Evolutionary conservation across 257 asterid genomes (phyloP).

Genomic region (Scutellaria minor): DNA sequence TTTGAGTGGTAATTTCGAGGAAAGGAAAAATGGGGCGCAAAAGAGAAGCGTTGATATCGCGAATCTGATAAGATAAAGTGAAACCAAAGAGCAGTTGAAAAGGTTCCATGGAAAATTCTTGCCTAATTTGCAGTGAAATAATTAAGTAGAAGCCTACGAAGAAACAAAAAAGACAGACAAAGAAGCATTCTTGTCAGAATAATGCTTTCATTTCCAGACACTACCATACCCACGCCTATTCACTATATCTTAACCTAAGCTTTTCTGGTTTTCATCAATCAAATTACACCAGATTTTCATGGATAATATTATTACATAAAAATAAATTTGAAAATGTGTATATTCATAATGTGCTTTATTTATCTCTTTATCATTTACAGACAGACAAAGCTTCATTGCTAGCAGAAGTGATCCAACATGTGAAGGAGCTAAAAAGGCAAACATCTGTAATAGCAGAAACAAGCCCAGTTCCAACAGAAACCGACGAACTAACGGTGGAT

Average conservation of each 20-base stretch:
- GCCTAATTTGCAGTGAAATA: constrained; percentile 48
- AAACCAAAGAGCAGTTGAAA: constrained; percentile 63
- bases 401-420: constrained; percentile 89
- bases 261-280: background rate
- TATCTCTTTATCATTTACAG: constrained; percentile 32
- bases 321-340: too few relatives aligned
- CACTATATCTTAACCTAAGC: constrained; percentile 4
- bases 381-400: constrained; percentile 92
- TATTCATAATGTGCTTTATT: too few relatives aligned
- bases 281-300: background rate
- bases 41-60: constrained; percentile 52
- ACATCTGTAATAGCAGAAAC: constrained; percentile 68
- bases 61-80: constrained; percentile 67
- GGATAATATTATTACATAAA: too few relatives aligned
- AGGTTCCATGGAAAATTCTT: constrained; percentile 67
- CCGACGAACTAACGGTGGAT: constrained; percentile 74
- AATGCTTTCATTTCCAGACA: constrained; percentile 39
- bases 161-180: constrained; percentile 52
- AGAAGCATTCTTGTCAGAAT: constrained; percentile 68
- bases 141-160: constrained; percentile 14
- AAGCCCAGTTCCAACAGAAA: constrained; percentile 67
- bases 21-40: constrained; percentile 38
- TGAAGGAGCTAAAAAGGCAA: constrained; percentile 82
- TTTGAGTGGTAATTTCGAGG: constrained; percentile 57
- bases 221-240: constrained; percentile 37